Conservation (phyloP, 768 basidiomycete species). For the Antrodiella citrinella region DNA sequence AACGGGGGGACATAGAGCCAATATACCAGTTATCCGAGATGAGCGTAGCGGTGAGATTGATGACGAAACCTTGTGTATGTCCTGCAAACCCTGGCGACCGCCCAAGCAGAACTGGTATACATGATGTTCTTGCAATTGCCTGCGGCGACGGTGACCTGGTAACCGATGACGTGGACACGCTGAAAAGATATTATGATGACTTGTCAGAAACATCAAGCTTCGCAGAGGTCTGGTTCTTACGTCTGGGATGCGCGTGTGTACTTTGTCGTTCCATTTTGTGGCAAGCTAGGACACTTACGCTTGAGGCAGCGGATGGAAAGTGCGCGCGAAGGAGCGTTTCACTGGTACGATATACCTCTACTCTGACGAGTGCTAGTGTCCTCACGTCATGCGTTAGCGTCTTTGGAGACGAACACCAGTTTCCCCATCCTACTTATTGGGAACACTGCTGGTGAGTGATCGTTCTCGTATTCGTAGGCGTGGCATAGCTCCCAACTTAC, state of each 20-base stretch:
- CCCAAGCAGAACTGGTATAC: not conserved
- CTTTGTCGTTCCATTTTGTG: not conserved
- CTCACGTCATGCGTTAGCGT: too few species aligned
- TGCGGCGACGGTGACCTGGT: conserved; percentile 10
- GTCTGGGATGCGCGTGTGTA: conserved; percentile 1
- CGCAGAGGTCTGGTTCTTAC: conserved; percentile 3
- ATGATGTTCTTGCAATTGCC: conserved; percentile 2
- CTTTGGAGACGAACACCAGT: not conserved
- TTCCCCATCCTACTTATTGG: not conserved
- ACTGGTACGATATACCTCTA: conserved; percentile 2
- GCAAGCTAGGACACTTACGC: too few species aligned
- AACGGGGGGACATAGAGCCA: not conserved
- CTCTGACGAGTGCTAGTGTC: too few species aligned
- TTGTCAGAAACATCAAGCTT: conserved; percentile 9
- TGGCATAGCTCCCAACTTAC: too few species aligned
- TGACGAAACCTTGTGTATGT: not conserved
- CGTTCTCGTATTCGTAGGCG: too few species aligned
- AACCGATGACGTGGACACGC: conserved; percentile 3
- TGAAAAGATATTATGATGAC: conserved; percentile 1
- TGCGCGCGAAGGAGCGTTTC: conserved; percentile 9
- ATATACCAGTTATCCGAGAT: not conserved
- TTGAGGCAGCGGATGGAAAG: conserved; percentile 8
- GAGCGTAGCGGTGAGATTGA: not conserved
- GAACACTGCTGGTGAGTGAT: not conserved
- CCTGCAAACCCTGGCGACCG: too few species aligned